A percentile compares a stretch with the other conserved stretches of the same genome.
Evolutionary conservation across 2,329 filamentous ascomycete species (phyloP).

Genomic region (Exophiala bonariae): DNA sequence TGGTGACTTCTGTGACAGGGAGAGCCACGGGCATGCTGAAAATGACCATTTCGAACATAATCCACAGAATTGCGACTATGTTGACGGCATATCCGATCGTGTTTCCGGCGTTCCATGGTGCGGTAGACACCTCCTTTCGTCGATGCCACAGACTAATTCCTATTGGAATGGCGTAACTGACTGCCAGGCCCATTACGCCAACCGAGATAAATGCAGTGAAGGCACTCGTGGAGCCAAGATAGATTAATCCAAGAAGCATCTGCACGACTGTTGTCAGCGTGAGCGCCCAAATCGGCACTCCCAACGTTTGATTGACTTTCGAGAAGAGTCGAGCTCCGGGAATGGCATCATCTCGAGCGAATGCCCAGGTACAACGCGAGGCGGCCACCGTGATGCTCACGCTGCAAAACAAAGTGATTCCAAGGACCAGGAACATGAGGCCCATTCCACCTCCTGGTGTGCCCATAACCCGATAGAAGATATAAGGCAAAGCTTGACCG

Average conservation of each 20-base stretch:
- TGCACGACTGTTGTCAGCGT: constrained; percentile 60
- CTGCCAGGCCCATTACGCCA: constrained; percentile 57
- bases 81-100: constrained; percentile 48
- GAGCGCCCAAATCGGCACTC: constrained; percentile 69
- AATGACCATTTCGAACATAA: constrained; percentile 53
- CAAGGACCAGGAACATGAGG: constrained; percentile 51
- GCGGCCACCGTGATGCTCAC: constrained; percentile 56
- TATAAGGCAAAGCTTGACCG: constrained; percentile 53
- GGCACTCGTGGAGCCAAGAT: constrained; percentile 48
- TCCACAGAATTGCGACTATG: constrained; percentile 51
- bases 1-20: constrained; percentile 53
- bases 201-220: constrained; percentile 55
- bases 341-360: constrained; percentile 72
- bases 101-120: constrained; percentile 49
- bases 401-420: constrained; percentile 54
- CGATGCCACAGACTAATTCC: constrained; percentile 49
- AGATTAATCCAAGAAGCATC: constrained; percentile 52
- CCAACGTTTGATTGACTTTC: constrained; percentile 58
- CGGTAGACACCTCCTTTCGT: constrained; percentile 49
- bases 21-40: constrained; percentile 56
- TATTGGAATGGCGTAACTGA: constrained; percentile 59
- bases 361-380: constrained; percentile 61
- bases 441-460: constrained; percentile 48
- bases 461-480: constrained; percentile 53
- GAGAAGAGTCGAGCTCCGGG: constrained; percentile 61